Evolutionary conservation across 495 filamentous ascomycete genomes (phyloP), one percentile per base, ranked within the genome.

Genomic region (Talaromyces ruber): DNA sequence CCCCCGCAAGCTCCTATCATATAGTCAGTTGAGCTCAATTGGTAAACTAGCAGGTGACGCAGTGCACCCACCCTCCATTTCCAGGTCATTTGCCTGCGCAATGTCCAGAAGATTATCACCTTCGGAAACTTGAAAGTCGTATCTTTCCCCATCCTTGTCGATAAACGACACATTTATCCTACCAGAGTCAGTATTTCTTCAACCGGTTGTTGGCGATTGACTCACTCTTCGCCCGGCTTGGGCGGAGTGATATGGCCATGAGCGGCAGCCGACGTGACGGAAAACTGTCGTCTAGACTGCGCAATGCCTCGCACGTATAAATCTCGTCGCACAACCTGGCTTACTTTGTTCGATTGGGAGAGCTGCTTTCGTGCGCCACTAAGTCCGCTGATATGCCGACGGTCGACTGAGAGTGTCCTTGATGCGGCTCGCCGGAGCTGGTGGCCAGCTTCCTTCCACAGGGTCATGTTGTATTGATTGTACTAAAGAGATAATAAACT

Each of bases 101-200:
- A 98, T 94, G 66, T 96, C 92, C 34, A 98, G 79, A 56, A 98
- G 74, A 71, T 98, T 98, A 72, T 96, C 90, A 30, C 94, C 95
- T 68, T 87, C 84, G 4, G 85, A 76, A 11, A 96, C 92, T 65
- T 90, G 86, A 67, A 96, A 82, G 52, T 85, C 88, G 69, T 89
- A 82, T 67, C 84, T 79, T 3, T 81, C 76, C 24, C 85, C 85
- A n/a, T 98, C 92, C 73, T 98, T 98, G 74, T 97, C 92, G 66
- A 98, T 84, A 72, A 98, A 96, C 2, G 92, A 92, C 11, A 98
- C 83, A 65, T 89, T 87, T 64, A 96, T 84, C 70, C 93, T 98
- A 69, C 21, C 21, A 26, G 18, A 18, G 18, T 61, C 43, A 66
- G 67, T 45, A 55, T 29, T 12, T 5, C 2, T n/a, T 28, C n/a